A percentile compares a stretch with the other conserved stretches of the same genome.
phyloP scores from a whole-genome alignment of 2,329 filamentous ascomycete species.

The Capronia americana region DNA sequence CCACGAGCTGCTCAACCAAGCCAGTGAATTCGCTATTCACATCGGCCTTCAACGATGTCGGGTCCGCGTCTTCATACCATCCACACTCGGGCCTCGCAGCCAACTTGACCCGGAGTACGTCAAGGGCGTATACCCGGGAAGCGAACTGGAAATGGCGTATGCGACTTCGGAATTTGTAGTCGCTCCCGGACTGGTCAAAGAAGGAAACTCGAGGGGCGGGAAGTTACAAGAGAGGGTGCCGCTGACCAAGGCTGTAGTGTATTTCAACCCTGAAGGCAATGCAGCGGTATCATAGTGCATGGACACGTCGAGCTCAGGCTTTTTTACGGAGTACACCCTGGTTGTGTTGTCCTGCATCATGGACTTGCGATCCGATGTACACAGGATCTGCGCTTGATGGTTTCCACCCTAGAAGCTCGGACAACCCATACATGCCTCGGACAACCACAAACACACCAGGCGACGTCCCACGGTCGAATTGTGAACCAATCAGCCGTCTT shows the following conservation, averaged over 20 bases:
- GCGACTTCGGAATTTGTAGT: slow-evolving; percentile 2
- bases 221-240: neutral
- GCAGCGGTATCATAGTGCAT: neutral
- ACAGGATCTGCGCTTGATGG: neutral
- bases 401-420: no score
- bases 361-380: neutral
- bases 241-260: slow-evolving; percentile 3
- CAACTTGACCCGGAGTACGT: neutral
- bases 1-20: neutral
- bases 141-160: neutral
- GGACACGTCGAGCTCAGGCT: neutral
- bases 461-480: no score
- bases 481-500: no score
- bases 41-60: neutral
- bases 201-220: neutral
- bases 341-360: no score
- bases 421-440: no score
- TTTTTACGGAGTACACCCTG: no score
- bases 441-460: no score
- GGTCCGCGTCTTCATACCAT: slow-evolving; percentile 3
- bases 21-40: neutral
- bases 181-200: neutral
- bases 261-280: neutral
- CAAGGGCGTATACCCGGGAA: slow-evolving; percentile 4
- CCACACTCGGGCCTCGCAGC: no score